A percentile compares a stretch with the other conserved stretches of the same genome.
phyloP scores from a whole-genome alignment of 495 filamentous ascomycete species.

The Astrocystis sublimbata region DNA sequence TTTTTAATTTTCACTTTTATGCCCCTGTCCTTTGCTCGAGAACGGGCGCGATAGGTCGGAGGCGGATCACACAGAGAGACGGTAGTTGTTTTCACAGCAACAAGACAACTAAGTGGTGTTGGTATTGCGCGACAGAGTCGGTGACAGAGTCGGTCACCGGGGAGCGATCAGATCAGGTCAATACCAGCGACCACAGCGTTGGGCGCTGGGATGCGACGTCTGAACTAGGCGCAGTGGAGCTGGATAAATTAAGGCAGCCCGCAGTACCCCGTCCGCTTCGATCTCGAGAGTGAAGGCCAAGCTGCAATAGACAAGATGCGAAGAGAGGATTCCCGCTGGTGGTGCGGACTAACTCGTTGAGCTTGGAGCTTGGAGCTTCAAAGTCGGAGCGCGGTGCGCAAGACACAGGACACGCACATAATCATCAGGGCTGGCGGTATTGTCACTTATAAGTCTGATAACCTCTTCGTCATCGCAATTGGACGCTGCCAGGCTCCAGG shows the following conservation, averaged over 20 bases:
- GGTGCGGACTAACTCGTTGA: too few relatives aligned
- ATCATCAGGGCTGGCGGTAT: not conserved
- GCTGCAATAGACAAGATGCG: not conserved
- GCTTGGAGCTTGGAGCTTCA: not conserved
- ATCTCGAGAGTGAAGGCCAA: not conserved
- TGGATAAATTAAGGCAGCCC: slow-evolving; percentile 11
- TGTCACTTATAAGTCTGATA: too few relatives aligned
- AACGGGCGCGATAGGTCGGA: not conserved
- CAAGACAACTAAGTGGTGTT: not conserved
- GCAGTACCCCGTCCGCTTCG: not conserved
- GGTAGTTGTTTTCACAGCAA: not conserved
- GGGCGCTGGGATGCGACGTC: slow-evolving; percentile 9
- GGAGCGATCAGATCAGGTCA: slow-evolving; percentile 13
- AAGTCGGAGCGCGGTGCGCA: not conserved
- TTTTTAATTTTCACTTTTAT: not conserved
- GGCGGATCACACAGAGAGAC: not conserved
- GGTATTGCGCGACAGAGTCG: not conserved
- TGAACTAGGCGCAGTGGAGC: slow-evolving; percentile 3
- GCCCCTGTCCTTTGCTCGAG: not conserved
- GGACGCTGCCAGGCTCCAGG: too few relatives aligned
- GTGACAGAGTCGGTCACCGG: not conserved
- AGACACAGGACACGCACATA: not conserved
- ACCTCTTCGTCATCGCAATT: too few relatives aligned
- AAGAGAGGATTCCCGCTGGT: slow-evolving; percentile 2
- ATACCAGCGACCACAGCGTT: not conserved